Evolutionary conservation across 176 grass and related monocot genomes (phyloP).

Genomic region (Oryza meyeriana): DNA sequence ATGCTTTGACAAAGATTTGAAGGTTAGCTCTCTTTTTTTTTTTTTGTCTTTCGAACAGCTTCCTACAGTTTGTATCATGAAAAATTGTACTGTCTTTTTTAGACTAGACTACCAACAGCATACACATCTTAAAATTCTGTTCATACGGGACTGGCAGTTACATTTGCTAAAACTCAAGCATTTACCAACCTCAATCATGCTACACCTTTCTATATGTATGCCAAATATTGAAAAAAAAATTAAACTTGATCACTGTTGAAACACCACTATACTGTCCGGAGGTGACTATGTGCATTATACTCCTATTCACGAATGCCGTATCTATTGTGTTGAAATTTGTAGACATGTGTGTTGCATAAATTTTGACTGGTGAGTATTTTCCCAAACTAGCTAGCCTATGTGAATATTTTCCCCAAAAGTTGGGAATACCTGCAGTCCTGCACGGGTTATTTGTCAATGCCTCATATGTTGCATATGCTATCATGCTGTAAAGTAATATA

Average conservation of each 20-base stretch:
- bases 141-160: not conserved
- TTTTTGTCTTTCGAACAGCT: not conserved
- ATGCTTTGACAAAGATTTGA: conserved; percentile 90
- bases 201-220: not conserved
- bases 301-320: not conserved
- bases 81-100: not conserved
- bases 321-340: not conserved
- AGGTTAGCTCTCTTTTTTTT: conserved; percentile 47
- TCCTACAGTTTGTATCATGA: not conserved
- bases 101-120: not conserved
- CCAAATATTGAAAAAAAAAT: not conserved
- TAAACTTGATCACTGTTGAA: not conserved
- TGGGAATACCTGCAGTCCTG: not conserved
- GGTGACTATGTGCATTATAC: not conserved
- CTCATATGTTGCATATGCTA: not conserved
- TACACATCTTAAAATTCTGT: not conserved
- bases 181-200: not conserved
- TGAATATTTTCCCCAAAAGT: not conserved
- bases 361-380: not conserved
- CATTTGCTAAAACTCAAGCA: conserved; percentile 6
- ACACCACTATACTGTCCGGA: not conserved
- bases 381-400: not conserved
- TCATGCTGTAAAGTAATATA: not conserved
- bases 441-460: not conserved
- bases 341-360: not conserved